Base-by-base conservation (phyloP, 306 rosid species). In the Acacia confusa region DNA sequence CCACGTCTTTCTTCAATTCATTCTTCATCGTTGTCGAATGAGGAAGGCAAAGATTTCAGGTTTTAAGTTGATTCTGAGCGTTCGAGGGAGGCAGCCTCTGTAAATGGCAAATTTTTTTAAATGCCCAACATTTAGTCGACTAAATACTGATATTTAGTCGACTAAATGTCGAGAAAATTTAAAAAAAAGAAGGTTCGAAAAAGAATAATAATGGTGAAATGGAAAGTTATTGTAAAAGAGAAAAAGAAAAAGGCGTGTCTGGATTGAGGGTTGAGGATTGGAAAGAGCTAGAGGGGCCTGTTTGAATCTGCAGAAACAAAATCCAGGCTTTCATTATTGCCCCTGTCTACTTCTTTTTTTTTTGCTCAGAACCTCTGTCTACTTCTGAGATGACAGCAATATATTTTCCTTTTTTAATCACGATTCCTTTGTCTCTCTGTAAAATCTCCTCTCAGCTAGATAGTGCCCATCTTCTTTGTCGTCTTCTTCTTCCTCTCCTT, bases 301-400 rank as follows among this genome's bases (percentile, higher is more conserved):
- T 79, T 83, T 82, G 83, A 83, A 78, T 75, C 77, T 87, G 91
- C 82, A 80, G 88, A 86, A 89, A 81, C 88, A 90, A 86, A 88
- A 90, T 89, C 82, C 85, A 84, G 84, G 89, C 34, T 58, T 58
- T 58, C 78, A 94, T 88, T 86, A 92, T 89, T 88, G 85, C 88
- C 60, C 79, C 81, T 90, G 91, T 94, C 92, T 82, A 77, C 91
- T 87, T 91, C 89, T n/a, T n/a, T n/a, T n/a, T n/a, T n/a, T n/a
- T n/a, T n/a, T n/a, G n/a, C n/a, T n/a, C n/a, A n/a, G n/a, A n/a
- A n/a, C n/a, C 60, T 81, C 81, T 90, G 91, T 94, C 92, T 82
- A 77, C 91, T 87, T 91, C 89, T 91, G 77, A 84, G 78, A 79
- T 82, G 88, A 88, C 92, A 86, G 52, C 60, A 19, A 52, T 63